Evolutionary conservation across 2,329 filamentous ascomycete genomes (phyloP).

Genomic region (Colletotrichum agaves): DNA sequence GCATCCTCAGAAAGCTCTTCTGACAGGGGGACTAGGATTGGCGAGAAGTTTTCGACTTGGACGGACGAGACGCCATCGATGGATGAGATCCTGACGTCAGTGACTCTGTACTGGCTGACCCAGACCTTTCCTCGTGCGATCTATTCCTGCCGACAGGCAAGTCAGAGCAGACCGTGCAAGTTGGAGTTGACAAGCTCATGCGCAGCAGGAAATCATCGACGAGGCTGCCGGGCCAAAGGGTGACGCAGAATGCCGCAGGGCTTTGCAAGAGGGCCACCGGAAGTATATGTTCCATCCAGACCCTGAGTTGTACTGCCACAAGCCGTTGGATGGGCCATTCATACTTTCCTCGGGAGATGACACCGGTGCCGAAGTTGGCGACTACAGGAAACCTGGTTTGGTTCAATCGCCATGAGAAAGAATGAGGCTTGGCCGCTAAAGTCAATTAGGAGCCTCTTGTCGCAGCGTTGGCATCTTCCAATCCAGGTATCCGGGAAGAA

Average conservation of each 20-base stretch:
- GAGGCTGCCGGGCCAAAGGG: not conserved
- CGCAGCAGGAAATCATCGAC: not conserved
- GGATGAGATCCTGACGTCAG: not conserved
- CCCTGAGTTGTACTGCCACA: not conserved
- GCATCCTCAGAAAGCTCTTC: not conserved
- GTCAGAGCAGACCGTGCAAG: not conserved
- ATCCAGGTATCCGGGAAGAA: too few relatives aligned
- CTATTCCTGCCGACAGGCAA: not conserved
- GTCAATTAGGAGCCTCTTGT: too few relatives aligned
- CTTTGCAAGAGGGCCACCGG: not conserved
- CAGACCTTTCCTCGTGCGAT: not conserved
- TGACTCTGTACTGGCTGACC: not conserved
- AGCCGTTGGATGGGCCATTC: slow-evolving; percentile 8
- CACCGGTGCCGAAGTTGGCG: not conserved
- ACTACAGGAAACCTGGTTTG: not conserved
- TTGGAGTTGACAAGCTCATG: not conserved
- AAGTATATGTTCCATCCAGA: not conserved
- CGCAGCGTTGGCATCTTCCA: too few relatives aligned
- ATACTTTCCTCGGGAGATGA: not conserved
- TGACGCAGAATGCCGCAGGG: not conserved
- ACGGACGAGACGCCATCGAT: not conserved
- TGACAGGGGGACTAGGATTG: not conserved
- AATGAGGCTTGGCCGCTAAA: too few relatives aligned
- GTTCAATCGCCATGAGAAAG: not conserved
- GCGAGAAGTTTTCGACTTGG: not conserved